Conservation (phyloP, 805 yeast genomes). For the Candida vartiovaarae region DNA sequence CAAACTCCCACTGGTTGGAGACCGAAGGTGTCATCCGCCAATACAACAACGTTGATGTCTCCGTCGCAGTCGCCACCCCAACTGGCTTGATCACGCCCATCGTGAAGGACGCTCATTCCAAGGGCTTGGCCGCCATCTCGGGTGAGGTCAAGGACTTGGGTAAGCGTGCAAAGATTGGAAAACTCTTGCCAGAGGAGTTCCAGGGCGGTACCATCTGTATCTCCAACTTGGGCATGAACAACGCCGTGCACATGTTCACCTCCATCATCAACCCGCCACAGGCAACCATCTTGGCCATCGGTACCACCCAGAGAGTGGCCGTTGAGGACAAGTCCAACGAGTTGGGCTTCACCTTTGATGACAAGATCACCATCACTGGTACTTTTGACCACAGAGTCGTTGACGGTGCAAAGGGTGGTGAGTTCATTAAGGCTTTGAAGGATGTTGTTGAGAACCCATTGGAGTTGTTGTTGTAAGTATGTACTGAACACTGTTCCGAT, state of each 20-base stretch:
- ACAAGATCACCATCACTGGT: conserved; percentile 86
- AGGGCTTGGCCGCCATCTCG: conserved; percentile 82
- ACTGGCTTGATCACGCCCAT: conserved; percentile 96
- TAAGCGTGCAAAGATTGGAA: conserved; percentile 91
- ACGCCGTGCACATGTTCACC: conserved; percentile 86
- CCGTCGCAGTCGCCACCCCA: conserved; percentile 98
- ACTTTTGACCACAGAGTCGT: conserved; percentile 96
- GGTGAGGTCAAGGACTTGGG: conserved; percentile 85
- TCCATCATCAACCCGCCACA: conserved; percentile 99
- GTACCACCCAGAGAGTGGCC: conserved; percentile 88
- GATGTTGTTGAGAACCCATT: conserved; percentile 91
- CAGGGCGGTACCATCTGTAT: conserved; percentile 99
- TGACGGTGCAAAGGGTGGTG: conserved; percentile 98
- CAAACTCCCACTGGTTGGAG: conserved; percentile 90
- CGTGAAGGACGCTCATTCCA: conserved; percentile 77
- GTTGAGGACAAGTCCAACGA: conserved; percentile 88
- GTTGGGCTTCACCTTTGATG: conserved; percentile 88
- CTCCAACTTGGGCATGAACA: conserved; percentile 98
- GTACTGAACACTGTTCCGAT: no score
- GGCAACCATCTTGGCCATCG: conserved; percentile 87
- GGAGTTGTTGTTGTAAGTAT: conserved; percentile 69
- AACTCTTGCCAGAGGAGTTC: conserved; percentile 92
- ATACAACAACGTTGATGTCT: conserved; percentile 86
- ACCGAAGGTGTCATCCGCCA: conserved; percentile 86
- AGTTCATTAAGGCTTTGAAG: conserved; percentile 90